Evolutionary conservation across 129 eudicot genomes (phyloP), one percentile per base, ranked within the genome.

Genomic region (Mikania micrantha): DNA sequence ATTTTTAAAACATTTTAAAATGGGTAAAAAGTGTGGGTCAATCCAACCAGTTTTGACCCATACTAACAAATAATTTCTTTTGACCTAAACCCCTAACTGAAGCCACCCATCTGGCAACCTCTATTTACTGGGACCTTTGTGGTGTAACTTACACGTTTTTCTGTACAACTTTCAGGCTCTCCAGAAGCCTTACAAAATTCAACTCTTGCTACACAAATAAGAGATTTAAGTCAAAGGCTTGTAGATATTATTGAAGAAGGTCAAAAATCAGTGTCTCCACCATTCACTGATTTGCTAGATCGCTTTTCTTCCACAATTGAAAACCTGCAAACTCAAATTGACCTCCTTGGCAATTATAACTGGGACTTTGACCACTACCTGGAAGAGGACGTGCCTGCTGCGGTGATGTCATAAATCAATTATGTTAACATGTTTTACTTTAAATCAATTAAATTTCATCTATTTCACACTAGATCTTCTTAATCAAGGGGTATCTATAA

Each of bases 331-430:
- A 82, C 59, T 52, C 91, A 82, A 59, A 73, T 88, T 65, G 81
- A 78, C 79, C 79, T 84, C 13, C 70, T 78, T 69, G 78, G 71
- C 38, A 88, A 88, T 66, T 85, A 80, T 78, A 78, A 82, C 60
- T 88, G 95, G 95, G 95, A 88, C 82, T 82, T 88, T 52, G 95
- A 88, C 81, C 87, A 88, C 73, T 88, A 82, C 64, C 71, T 88
- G 36, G 83, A 85, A 67, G 89, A 85, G 66, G 95, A 88, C 72
- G 84, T 88, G 36, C 95, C 95, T 64, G 72, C 85, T 39, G 95
- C 87, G 81, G 95, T 88, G 76, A 79, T 79, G 75, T 24, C 70
- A 62, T 41, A 35, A 28, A 41, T 25, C 64, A 70, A 48, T 60
- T 56, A 36, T 49, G 38, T 45, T 70, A 45, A 45, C 16, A 49